A percentile compares a stretch with the other conserved stretches of the same genome.
phyloP scores from a whole-genome alignment of 495 filamentous ascomycete genomes.

The Tuber aestivum region DNA sequence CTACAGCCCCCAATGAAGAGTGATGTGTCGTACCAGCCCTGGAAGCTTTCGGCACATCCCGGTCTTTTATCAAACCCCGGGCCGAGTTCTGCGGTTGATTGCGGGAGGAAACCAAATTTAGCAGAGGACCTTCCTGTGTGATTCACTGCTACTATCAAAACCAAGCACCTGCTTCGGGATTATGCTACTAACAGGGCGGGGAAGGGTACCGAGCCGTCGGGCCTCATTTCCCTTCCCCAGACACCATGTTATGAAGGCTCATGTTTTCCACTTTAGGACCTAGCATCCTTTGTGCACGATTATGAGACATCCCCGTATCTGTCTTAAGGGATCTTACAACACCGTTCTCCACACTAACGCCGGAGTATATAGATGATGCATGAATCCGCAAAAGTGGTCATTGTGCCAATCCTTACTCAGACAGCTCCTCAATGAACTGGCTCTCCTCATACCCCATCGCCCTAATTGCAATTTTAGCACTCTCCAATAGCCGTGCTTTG shows the following conservation, averaged over 20 bases:
- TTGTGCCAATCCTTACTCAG: conserved; percentile 33
- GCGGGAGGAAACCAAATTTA: background rate
- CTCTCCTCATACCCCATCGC: conserved; percentile 54
- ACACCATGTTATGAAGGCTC: too few relatives aligned
- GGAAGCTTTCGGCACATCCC: background rate
- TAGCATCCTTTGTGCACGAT: background rate
- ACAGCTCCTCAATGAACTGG: conserved; percentile 43
- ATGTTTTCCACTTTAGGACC: background rate
- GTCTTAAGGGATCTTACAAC: background rate
- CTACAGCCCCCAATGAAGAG: background rate
- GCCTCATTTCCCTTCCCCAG: too few relatives aligned
- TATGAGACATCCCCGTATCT: background rate
- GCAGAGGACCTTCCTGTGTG: background rate
- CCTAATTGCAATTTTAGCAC: conserved; percentile 64
- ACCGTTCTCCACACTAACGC: background rate
- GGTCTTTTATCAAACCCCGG: background rate
- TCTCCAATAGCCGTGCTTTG: conserved; percentile 62
- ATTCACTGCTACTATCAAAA: background rate
- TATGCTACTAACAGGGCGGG: background rate
- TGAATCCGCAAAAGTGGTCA: background rate
- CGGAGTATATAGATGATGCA: background rate
- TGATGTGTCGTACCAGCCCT: background rate
- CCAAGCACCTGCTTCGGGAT: background rate
- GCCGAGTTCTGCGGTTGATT: background rate
- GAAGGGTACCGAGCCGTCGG: background rate